phyloP scores from a whole-genome alignment of 1,284 basidiomycete genomes.

The Leccinum glutinopallens region DNA sequence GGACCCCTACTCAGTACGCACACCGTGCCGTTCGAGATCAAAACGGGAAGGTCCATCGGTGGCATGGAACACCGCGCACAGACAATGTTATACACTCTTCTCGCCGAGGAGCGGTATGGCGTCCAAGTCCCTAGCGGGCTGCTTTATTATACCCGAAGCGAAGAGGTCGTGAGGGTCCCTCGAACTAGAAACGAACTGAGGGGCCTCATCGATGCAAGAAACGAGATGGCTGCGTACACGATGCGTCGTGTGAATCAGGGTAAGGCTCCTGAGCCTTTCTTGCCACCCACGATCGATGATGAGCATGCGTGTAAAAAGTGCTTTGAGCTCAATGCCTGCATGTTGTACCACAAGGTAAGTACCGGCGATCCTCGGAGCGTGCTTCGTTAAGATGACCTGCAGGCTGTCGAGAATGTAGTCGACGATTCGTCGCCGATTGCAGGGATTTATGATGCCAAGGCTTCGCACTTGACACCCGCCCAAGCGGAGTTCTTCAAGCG shows the following conservation, averaged over 20 bases:
- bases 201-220: slow-evolving; percentile 80
- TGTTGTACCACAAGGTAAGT: slow-evolving; percentile 88
- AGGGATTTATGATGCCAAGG: slow-evolving; percentile 78
- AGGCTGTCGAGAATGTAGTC: slow-evolving; percentile 73
- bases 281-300: slow-evolving; percentile 89
- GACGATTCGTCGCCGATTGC: slow-evolving; percentile 69
- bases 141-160: slow-evolving; percentile 92
- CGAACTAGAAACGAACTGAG: slow-evolving; percentile 82
- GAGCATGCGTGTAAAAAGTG: slow-evolving; percentile 79
- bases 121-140: slow-evolving; percentile 73
- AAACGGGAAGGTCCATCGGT: slow-evolving; percentile 82
- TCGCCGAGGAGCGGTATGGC: slow-evolving; percentile 90
- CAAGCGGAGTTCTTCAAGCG: slow-evolving; percentile 85
- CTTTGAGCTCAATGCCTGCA: slow-evolving; percentile 85
- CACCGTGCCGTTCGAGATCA: slow-evolving; percentile 91
- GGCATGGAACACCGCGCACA: slow-evolving; percentile 95
- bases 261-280: slow-evolving; percentile 50
- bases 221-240: slow-evolving; percentile 84
- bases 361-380: slow-evolving; percentile 7
- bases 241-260: slow-evolving; percentile 41
- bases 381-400: slow-evolving; percentile 9
- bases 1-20: slow-evolving; percentile 31
- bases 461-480: slow-evolving; percentile 69
- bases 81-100: slow-evolving; percentile 95
- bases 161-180: slow-evolving; percentile 84